phyloP scores from a whole-genome alignment of 306 rosid genomes.

The Vigna mungo region DNA sequence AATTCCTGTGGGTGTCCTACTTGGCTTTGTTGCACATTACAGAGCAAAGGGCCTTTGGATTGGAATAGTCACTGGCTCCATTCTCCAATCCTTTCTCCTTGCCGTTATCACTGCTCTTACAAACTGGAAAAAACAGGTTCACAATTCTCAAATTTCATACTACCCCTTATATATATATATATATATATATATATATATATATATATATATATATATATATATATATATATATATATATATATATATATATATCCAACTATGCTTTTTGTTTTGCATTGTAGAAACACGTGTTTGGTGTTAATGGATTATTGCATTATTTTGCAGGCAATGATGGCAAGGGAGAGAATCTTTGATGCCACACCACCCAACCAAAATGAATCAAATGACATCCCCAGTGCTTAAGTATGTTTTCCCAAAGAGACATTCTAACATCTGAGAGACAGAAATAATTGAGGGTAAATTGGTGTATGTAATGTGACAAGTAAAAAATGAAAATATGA shows the following conservation, averaged over 20 bases:
- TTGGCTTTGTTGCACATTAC: constrained; percentile 48
- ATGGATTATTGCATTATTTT: not conserved
- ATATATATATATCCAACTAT: not conserved
- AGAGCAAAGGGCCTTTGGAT: constrained; percentile 57
- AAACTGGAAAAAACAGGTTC: constrained; percentile 54
- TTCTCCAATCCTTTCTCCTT: constrained; percentile 47
- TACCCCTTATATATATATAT: not conserved
- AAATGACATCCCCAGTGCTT: not conserved
- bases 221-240: not conserved
- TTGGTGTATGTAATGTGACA: too few species aligned
- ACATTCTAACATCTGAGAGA: too few species aligned
- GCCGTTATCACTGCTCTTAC: constrained; percentile 43
- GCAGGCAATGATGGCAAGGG: constrained; percentile 48
- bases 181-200: too few species aligned
- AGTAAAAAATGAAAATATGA: too few species aligned
- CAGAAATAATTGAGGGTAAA: too few species aligned
- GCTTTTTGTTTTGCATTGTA: not conserved
- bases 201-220: too few species aligned
- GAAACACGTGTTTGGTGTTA: not conserved
- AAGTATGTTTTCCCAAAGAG: not conserved
- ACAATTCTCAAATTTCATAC: not conserved
- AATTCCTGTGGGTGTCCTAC: constrained; percentile 39
- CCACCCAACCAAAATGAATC: constrained; percentile 15
- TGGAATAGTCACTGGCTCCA: constrained; percentile 50
- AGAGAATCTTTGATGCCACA: constrained; percentile 43